These are phyloP conservation scores for Calocybe cyanea DNA, from an alignment of 768 basidiomycete species.

Conservation along the genomic window DNA sequence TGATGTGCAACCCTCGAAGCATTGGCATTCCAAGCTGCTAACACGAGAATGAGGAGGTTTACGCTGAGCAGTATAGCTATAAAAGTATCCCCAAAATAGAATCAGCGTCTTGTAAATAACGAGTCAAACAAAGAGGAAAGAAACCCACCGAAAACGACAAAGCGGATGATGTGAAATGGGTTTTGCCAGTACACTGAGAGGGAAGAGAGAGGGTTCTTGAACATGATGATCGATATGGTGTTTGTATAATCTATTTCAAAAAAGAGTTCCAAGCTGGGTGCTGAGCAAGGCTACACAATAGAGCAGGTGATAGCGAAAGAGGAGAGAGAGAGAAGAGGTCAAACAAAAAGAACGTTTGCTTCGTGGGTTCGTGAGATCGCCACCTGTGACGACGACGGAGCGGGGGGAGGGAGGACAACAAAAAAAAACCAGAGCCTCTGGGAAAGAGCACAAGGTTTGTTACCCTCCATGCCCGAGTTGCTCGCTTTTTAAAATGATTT, in stretches of 20 bases:
- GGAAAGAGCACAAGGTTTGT: no score
- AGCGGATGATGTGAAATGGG: slow-evolving; percentile 53
- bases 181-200: slow-evolving; percentile 33
- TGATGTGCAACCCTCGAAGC: slow-evolving; percentile 29
- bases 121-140: not conserved
- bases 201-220: not conserved
- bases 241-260: no score
- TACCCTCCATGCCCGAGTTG: no score
- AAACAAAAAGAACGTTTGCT: slow-evolving; percentile 8
- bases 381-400: slow-evolving; percentile 17
- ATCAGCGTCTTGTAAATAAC: not conserved
- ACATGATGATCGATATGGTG: slow-evolving; percentile 4
- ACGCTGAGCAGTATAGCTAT: slow-evolving; percentile 48
- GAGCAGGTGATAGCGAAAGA: slow-evolving; percentile 3
- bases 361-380: slow-evolving; percentile 5
- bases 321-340: slow-evolving; percentile 5
- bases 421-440: not conserved
- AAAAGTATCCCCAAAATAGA: not conserved
- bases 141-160: slow-evolving; percentile 52
- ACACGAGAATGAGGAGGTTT: slow-evolving; percentile 48
- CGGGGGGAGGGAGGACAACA: not conserved
- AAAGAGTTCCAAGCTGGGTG: no score
- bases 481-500: no score
- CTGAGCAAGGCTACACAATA: no score
- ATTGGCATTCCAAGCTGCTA: slow-evolving; percentile 56